Base-by-base conservation (phyloP, 441 rosid genomes). In the Populus trichocarpa region DNA sequence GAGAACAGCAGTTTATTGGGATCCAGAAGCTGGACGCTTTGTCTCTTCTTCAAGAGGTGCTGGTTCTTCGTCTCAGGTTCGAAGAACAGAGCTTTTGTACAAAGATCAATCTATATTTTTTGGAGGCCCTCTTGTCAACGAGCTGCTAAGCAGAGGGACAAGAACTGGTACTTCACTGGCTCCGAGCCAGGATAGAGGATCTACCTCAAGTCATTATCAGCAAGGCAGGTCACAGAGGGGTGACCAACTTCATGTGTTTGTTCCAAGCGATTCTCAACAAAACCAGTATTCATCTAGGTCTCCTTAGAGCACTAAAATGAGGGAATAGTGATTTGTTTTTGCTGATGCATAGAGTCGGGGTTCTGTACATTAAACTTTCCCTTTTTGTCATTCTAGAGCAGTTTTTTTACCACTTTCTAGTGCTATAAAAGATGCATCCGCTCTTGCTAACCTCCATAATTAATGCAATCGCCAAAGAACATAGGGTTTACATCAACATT, bases 11-110 rank as follows among this genome's bases (percentile, higher is more conserved):
- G 96, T 95, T 6, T 85, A 88, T 72, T 93, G 99, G 99, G 97
- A 95, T 86, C 94, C 85, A 69, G 95, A 92, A 84, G 98, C 97
- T 1, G 96, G 95, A 70, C 88, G 95, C 66, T 95, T 92, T 16
- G 91, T 92, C 35, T 89, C 96, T n/a, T 75, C 89, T 5, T 74
- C 87, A 12, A 77, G 76, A 64, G 84, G 75, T 46, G 86, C 64
- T 5, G 79, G 79, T 14, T 35, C 32, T 32, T 81, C 86, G 7
- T 80, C 85, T 6, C 89, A 84, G 84, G 81, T 70, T 67, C 85
- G 87, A 0, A 84, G 92, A 77, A 28, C 88, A 20, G 96, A 91
- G 80, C 90, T 92, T 78, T 75, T 85, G 53, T 81, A 86, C 80
- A 75, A 90, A 0, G 91, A 90, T 69, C 93, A 87, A 72, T 84